Evolutionary conservation across 495 filamentous ascomycete species (phyloP), one percentile per base, ranked within the genome.

Genomic region (Clavariopsis aquatica): DNA sequence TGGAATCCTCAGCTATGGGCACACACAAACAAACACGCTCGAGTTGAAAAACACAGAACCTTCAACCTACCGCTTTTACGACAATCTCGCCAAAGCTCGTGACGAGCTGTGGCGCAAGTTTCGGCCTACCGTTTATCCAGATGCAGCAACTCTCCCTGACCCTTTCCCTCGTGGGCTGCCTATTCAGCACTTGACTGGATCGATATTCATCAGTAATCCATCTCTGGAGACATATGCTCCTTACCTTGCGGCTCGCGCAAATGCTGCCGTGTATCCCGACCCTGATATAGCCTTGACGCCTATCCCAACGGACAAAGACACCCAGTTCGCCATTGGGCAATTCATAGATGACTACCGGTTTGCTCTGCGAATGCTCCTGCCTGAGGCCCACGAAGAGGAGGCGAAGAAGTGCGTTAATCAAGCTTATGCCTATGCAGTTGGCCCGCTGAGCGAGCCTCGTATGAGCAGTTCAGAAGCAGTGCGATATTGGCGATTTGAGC

Each of bases 101-200:
- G 57, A 69, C 49, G 23, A 57, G 6, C 13, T 69, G 1, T 69
- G 66, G 66, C 36, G 45, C 8, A 34, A 36, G 31, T 57, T 52
- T 54, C 61, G 66, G n/a, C 66, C 46, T 12, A 61, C 61, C 20
- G 34, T 52, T 3, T 34, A 46, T 29, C 51, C 62, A 0, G 45
- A 26, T 41, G 57, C 49, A 10, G 41, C 62, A n/a, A 28, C 57
- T 10, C 57, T 69, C 7, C 51, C 61, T 22, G 19, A 19, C 7
- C 57, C 61, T 2, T 69, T 53, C 29, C 66, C 66, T 22, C 61
- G 55, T 10, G 66, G 66, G 28, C 46, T 69, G 22, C 61, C 61
- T 9, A 58, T 69, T 23, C 66, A 69, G 24, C 27, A 49, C 28
- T 51, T 69, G 23, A 45, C 36, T 17, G 47, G 24, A 5, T 57